phyloP scores from a whole-genome alignment of 768 basidiomycete genomes.

The Kockovaella imperatae region DNA sequence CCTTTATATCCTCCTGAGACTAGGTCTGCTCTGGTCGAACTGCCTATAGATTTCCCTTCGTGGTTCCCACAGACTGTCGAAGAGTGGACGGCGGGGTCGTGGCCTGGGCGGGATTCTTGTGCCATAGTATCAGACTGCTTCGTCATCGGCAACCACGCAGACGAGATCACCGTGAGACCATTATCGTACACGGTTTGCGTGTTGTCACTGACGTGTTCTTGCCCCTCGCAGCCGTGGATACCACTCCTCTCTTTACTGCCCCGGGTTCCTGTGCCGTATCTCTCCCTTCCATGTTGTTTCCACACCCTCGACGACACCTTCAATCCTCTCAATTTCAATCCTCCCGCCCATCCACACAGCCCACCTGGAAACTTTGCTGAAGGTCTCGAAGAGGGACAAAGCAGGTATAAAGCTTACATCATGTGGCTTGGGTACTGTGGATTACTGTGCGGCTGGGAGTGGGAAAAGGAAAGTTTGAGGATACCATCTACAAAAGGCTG shows the following conservation, averaged over 20 bases:
- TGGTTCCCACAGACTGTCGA: constrained; percentile 41
- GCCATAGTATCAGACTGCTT: constrained; percentile 54
- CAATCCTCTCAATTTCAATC: constrained; percentile 46
- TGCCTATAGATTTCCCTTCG: constrained; percentile 59
- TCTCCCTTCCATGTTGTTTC: constrained; percentile 72
- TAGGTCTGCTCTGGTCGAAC: constrained; percentile 56
- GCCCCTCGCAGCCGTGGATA: constrained; percentile 68
- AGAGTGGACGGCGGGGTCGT: constrained; percentile 28
- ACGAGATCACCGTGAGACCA: constrained; percentile 64
- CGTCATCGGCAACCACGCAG: constrained; percentile 89
- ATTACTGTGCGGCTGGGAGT: constrained; percentile 68
- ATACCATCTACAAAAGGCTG: constrained; percentile 93
- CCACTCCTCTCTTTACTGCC: constrained; percentile 63
- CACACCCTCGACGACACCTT: constrained; percentile 59
- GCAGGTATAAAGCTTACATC: constrained; percentile 70
- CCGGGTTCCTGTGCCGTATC: constrained; percentile 28
- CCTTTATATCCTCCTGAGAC: constrained; percentile 61
- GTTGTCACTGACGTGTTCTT: not conserved
- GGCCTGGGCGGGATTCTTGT: constrained; percentile 26
- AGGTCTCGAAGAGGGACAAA: constrained; percentile 50
- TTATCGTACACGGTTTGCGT: not conserved
- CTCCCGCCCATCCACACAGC: constrained; percentile 30
- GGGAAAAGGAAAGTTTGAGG: constrained; percentile 76
- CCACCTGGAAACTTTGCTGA: constrained; percentile 40
- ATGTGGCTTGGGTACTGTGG: constrained; percentile 75